Percentiles rank a stretch among this genome's conserved stretches.
These are phyloP conservation scores for Debaryomyces tyrocola DNA, from an alignment of 805 yeast species.

Conservation along the genomic window DNA sequence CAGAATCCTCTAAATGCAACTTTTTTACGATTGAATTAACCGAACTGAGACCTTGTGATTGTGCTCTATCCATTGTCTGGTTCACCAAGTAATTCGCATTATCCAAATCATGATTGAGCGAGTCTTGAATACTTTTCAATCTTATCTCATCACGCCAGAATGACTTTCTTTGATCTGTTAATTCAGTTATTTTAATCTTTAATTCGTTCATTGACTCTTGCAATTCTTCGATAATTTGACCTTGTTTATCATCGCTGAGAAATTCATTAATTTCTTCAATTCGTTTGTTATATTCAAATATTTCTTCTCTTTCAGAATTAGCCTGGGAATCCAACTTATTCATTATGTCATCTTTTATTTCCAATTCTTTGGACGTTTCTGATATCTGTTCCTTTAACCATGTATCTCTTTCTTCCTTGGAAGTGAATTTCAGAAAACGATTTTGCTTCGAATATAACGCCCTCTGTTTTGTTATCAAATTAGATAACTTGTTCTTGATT, in stretches of 20 bases:
- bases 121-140: conserved; percentile 53
- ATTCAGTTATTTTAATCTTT: conserved; percentile 41
- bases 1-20: conserved; percentile 56
- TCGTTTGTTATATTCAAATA: conserved; percentile 14
- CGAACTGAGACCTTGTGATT: conserved; percentile 66
- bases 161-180: conserved; percentile 66
- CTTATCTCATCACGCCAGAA: conserved; percentile 81
- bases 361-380: conserved; percentile 28
- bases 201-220: conserved; percentile 40
- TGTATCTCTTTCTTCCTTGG: conserved; percentile 57
- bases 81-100: conserved; percentile 59
- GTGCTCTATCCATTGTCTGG: conserved; percentile 74
- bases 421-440: conserved; percentile 57
- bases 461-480: conserved; percentile 54
- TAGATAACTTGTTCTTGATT: conserved; percentile 38
- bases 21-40: conserved; percentile 62
- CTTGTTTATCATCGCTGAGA: conserved; percentile 9
- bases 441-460: conserved; percentile 69
- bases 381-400: conserved; percentile 63
- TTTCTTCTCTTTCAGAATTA: conserved; percentile 22
- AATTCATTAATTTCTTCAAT: conserved; percentile 12
- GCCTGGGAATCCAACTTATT: conserved; percentile 21
- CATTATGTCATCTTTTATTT: conserved; percentile 22
- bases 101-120: conserved; percentile 54
- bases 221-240: conserved; percentile 13